phyloP scores from a whole-genome alignment of 345 rosid species.

The Triadica sebifera region DNA sequence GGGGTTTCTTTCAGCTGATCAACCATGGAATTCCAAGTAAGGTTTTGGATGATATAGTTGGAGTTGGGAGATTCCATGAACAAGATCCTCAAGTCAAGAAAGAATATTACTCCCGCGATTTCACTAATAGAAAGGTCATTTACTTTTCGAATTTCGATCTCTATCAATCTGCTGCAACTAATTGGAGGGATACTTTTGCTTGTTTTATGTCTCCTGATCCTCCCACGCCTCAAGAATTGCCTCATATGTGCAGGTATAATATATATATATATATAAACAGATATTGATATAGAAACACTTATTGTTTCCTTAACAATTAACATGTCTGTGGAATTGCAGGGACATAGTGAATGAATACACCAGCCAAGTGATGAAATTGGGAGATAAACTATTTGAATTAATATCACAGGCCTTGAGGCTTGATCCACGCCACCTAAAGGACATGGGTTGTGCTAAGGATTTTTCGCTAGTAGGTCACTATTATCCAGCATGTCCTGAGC shows the following conservation, averaged over 20 bases:
- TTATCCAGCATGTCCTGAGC: constrained; percentile 17
- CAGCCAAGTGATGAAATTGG: constrained; percentile 6
- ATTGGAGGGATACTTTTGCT: constrained; percentile 18
- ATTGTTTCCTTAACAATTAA: no score
- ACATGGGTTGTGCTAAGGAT: constrained; percentile 18
- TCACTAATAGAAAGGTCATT: constrained; percentile 4
- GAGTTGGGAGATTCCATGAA: not conserved
- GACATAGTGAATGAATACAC: constrained; percentile 12
- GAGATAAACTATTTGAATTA: constrained; percentile 1
- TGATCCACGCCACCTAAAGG: constrained; percentile 1
- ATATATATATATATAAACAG: no score
- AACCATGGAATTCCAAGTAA: constrained; percentile 3
- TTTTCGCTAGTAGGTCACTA: constrained; percentile 11
- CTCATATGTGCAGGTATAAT: constrained; percentile 10
- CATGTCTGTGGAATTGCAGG: not conserved
- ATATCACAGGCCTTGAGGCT: constrained; percentile 19
- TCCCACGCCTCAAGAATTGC: constrained; percentile 16
- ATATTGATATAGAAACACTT: no score
- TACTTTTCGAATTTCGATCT: constrained; percentile 22
- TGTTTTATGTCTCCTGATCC: constrained; percentile 8
- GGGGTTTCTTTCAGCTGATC: no score
- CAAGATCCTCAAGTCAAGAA: constrained; percentile 5
- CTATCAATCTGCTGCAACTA: constrained; percentile 1
- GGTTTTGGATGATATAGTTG: constrained; percentile 1
- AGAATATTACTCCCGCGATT: constrained; percentile 6